Base-by-base conservation (phyloP, 352 stramenopile genomes). In the Phytopythium chamaehyphon region DNA sequence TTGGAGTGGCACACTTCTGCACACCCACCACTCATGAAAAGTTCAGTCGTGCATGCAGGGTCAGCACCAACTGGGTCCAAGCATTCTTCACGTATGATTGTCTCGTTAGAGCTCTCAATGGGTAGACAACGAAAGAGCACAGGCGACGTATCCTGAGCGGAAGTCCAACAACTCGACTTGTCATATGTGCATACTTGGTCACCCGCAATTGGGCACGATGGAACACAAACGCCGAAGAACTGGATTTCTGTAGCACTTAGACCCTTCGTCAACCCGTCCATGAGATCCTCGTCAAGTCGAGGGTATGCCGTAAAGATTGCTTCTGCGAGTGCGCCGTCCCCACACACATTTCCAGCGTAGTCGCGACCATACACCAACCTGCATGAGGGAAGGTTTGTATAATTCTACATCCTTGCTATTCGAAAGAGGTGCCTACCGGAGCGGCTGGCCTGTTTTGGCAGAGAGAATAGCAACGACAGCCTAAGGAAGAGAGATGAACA, bases 191-290 rank as follows among this genome's bases (percentile, higher is more conserved):
- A 96, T 10, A 87, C 76, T 16, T 61, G 67, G 12, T 77, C 62
- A 1, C 76, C 80, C 0, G 62, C 53, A 15, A 51, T 35, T 0
- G 86, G 86, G 35, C 86, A 96, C 1, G 48, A 56, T 15, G 52
- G 33, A 19, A 94, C 83, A 45, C 86, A 96, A 6, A 93, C 68
- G 1, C 86, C 86, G 50, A 88, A 94, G 54, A 93, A 91, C 55
- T 87, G 56, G 23, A 83, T 76, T 40, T 69, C 71, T 22, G 69
- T 63, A 15, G 82, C 55, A 11, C 68, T 51, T 11, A 89, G 44
- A 10, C 72, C 61, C 7, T 59, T 61, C 15, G 62, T 50, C 31
- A 71, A 38, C 7, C 75, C 79, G 15, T 66, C 59, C 1, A 91
- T 45, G 45, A 96, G 67, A 61, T 96, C 83, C 47, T 96, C 62